phyloP scores from a whole-genome alignment of 2,329 filamentous ascomycete species.

The Paraphaeosphaeria minitans region DNA sequence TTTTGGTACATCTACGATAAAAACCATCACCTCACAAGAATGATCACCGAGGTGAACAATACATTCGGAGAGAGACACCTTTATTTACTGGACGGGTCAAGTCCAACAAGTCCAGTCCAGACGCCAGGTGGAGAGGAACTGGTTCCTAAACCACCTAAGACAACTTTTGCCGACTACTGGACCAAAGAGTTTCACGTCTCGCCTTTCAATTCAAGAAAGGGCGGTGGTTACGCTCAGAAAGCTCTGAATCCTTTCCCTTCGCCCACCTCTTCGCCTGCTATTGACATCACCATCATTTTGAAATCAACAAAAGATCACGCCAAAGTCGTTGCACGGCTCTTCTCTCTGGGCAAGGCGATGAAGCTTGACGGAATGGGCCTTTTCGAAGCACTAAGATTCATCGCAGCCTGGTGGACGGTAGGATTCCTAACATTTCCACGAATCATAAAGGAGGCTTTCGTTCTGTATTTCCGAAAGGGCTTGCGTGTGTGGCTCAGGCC shows the following conservation, averaged over 20 bases:
- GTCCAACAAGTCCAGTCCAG: slow-evolving; percentile 34
- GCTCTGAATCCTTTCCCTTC: slow-evolving; percentile 52
- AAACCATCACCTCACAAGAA: slow-evolving; percentile 62
- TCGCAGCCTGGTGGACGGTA: slow-evolving; percentile 69
- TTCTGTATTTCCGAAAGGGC: slow-evolving; percentile 61
- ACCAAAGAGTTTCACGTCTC: slow-evolving; percentile 78
- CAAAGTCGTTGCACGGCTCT: slow-evolving; percentile 67
- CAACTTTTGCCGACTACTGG: slow-evolving; percentile 60
- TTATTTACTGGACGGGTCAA: slow-evolving; percentile 60
- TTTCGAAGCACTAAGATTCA: slow-evolving; percentile 53
- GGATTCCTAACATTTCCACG: slow-evolving; percentile 69
- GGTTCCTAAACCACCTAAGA: slow-evolving; percentile 14
- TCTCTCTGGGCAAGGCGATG: slow-evolving; percentile 57
- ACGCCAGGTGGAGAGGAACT: slow-evolving; percentile 17
- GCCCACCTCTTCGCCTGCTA: slow-evolving; percentile 33
- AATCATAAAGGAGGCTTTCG: slow-evolving; percentile 65
- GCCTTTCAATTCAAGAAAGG: slow-evolving; percentile 68
- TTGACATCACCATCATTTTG: slow-evolving; percentile 67
- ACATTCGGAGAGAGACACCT: slow-evolving; percentile 74
- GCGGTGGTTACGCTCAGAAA: slow-evolving; percentile 52
- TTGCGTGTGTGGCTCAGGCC: slow-evolving; percentile 70
- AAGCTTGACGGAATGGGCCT: slow-evolving; percentile 57
- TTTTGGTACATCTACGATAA: slow-evolving; percentile 78
- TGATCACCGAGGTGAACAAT: slow-evolving; percentile 77
- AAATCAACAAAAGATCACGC: slow-evolving; percentile 63